These are phyloP conservation scores for Eucalyptus guilfoylei DNA, from an alignment of 345 rosid species.

Conservation along the genomic window DNA sequence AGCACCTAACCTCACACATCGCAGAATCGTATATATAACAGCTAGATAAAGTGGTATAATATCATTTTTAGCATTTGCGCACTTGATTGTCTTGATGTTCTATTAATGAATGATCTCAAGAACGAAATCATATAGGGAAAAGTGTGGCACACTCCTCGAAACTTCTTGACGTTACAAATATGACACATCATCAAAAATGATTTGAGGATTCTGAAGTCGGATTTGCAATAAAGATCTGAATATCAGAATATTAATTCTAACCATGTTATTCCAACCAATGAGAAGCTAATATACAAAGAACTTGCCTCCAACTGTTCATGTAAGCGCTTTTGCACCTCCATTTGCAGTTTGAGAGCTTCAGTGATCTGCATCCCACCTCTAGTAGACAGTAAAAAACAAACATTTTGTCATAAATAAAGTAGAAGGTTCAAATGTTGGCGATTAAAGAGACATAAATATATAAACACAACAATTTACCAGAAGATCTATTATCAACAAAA, in stretches of 20 bases:
- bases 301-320: slow-evolving; percentile 98
- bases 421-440: neutral
- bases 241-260: neutral
- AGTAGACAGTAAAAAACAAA: slow-evolving; percentile 9
- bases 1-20: neutral
- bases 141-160: neutral
- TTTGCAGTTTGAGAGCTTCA: slow-evolving; percentile 98
- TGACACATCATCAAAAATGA: neutral
- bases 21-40: neutral
- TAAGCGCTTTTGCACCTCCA: slow-evolving; percentile 97
- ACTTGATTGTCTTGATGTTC: neutral
- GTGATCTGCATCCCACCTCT: slow-evolving; percentile 91
- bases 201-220: neutral
- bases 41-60: neutral
- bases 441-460: neutral
- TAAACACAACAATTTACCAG: neutral
- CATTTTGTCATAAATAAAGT: neutral
- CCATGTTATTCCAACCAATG: neutral
- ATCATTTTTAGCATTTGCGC: neutral
- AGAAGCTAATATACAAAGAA: neutral
- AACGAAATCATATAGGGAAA: neutral
- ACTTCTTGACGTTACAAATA: neutral
- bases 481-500: neutral
- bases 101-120: neutral
- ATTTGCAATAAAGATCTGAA: neutral